A percentile compares a stretch with the other conserved stretches of the same genome.
phyloP scores from a whole-genome alignment of 2,329 filamentous ascomycete genomes.

The Fusarium piperis region DNA sequence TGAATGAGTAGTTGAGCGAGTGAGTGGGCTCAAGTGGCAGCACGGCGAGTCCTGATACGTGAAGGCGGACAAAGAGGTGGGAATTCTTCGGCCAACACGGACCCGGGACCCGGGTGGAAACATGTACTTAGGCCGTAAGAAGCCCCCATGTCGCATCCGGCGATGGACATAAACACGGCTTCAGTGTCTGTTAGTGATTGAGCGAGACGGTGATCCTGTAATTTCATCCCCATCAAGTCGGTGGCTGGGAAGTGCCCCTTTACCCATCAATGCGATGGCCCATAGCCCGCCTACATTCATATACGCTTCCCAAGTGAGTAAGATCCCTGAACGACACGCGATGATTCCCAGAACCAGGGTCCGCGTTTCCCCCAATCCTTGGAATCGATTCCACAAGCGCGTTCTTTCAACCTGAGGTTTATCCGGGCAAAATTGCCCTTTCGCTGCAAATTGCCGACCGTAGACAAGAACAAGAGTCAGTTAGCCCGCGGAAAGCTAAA shows the following conservation, averaged over 20 bases:
- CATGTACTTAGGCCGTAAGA: slow-evolving; percentile 10
- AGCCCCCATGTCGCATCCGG: background rate
- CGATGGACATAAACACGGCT: slow-evolving; percentile 5
- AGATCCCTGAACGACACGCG: slow-evolving; percentile 34
- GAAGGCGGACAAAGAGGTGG: background rate
- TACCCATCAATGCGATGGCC: background rate
- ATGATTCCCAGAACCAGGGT: slow-evolving; percentile 24
- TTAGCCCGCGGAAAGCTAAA: background rate
- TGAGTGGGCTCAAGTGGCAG: slow-evolving; percentile 15
- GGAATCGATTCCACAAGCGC: slow-evolving; percentile 1
- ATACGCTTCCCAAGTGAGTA: background rate
- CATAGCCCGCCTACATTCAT: slow-evolving; percentile 13
- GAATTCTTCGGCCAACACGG: slow-evolving; percentile 16
- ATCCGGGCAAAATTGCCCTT: background rate
- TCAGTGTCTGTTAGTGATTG: background rate
- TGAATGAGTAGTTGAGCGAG: slow-evolving; percentile 2
- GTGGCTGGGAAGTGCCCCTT: slow-evolving; percentile 17
- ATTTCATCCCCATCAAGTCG: background rate
- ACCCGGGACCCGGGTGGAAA: slow-evolving; percentile 23
- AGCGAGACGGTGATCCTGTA: background rate
- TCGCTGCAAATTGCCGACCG: background rate
- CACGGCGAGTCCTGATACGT: slow-evolving; percentile 18
- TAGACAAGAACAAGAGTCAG: background rate
- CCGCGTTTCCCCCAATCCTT: slow-evolving; percentile 20
- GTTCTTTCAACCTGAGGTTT: background rate